Evolutionary conservation across 169 alveolate species (phyloP).

Genomic region (Plasmodium gonderi): DNA sequence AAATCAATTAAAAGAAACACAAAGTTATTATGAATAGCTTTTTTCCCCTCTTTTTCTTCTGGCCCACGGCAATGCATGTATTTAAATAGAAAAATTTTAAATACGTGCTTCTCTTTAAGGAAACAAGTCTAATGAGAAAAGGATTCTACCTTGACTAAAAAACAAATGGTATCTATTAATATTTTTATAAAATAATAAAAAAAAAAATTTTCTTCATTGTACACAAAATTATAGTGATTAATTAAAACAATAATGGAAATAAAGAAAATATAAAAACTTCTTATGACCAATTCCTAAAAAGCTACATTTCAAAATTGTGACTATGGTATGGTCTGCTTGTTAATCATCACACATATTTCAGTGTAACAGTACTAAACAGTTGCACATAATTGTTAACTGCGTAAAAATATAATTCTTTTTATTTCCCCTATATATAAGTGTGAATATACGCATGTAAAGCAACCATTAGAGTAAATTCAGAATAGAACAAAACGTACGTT

Average conservation of each 20-base stretch:
- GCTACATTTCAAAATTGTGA: not conserved
- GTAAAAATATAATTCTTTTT: not conserved
- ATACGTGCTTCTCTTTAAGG: not conserved
- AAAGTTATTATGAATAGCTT: not conserved
- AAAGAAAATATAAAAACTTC: not conserved
- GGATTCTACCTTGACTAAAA: not conserved
- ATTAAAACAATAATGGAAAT: not conserved
- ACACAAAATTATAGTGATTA: not conserved
- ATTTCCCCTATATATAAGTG: not conserved
- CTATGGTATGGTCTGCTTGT: not conserved
- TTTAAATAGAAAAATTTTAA: not conserved
- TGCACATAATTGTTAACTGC: not conserved
- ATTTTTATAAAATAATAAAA: not conserved
- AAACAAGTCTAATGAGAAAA: not conserved
- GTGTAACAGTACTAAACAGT: not conserved
- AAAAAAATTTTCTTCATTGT: not conserved
- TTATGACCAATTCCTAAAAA: not conserved
- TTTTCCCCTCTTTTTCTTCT: not conserved
- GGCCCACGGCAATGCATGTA: not conserved
- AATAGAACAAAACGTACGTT: not conserved
- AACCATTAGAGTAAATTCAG: not conserved
- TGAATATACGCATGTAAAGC: not conserved
- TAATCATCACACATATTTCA: not conserved
- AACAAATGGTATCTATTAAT: not conserved
- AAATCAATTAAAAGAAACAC: not conserved